Percentiles rank a stretch among this genome's conserved stretches.
These are phyloP conservation scores for Lodderomyces margitis DNA, from an alignment of 1,139 yeast species.

Conservation along the genomic window DNA sequence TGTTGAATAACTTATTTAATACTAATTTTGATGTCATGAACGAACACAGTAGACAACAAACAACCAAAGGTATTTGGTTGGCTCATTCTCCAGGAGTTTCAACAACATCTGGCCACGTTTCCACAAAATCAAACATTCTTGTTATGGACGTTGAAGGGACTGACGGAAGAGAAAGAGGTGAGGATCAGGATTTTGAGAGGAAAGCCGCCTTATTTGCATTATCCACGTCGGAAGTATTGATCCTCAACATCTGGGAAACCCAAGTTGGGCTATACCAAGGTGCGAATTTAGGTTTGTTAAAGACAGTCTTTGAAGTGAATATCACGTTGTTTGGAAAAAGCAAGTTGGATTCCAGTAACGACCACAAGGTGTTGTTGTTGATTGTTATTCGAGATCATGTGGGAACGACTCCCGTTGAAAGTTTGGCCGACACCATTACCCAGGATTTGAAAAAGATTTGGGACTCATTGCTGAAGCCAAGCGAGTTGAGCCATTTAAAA, in stretches of 20 bases:
- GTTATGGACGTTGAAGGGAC: slow-evolving; percentile 98
- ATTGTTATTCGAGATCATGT: slow-evolving; percentile 92
- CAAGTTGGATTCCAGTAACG: slow-evolving; percentile 31
- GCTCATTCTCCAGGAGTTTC: slow-evolving; percentile 58
- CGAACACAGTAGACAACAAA: slow-evolving; percentile 74
- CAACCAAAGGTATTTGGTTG: slow-evolving; percentile 95
- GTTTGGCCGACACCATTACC: slow-evolving; percentile 64
- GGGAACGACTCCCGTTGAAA: slow-evolving; percentile 80
- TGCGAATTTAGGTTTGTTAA: slow-evolving; percentile 91
- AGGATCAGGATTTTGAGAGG: slow-evolving; percentile 96
- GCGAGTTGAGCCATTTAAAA: slow-evolving; percentile 48
- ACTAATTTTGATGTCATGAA: slow-evolving; percentile 94
- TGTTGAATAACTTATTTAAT: slow-evolving; percentile 79
- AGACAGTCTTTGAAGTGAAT: slow-evolving; percentile 95
- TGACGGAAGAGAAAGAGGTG: slow-evolving; percentile 97
- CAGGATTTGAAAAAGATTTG: slow-evolving; percentile 77
- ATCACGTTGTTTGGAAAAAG: slow-evolving; percentile 66
- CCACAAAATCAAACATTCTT: slow-evolving; percentile 45
- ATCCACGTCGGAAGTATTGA: slow-evolving; percentile 85
- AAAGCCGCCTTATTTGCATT: slow-evolving; percentile 94
- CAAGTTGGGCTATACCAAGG: slow-evolving; percentile 97
- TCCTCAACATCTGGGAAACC: slow-evolving; percentile 94
- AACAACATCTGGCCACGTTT: slow-evolving; percentile 20
- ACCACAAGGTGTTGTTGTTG: slow-evolving; percentile 69
- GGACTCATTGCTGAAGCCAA: slow-evolving; percentile 74